Evolutionary conservation across 2,329 filamentous ascomycete species (phyloP), one percentile per base, ranked within the genome.

Genomic region (Apiospora kogelbergensis): DNA sequence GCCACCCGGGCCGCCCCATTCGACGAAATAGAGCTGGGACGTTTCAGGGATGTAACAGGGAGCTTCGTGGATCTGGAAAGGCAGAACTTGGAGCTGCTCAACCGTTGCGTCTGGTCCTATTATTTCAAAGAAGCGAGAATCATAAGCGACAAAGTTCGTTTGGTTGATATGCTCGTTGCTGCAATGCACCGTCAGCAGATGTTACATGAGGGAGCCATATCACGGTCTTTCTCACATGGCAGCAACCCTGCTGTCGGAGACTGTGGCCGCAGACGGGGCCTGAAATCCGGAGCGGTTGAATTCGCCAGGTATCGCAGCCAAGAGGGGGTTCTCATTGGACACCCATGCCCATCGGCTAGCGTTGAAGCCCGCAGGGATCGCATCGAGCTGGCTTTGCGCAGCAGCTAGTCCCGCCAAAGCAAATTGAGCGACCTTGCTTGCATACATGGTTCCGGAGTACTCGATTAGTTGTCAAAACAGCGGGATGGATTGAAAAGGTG

Each of bases 251-350:
- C 6, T 33, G 42, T 65, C 40, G 6, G 33, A 42, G 22, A 65
- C 63, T 44, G 44, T 15, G 22, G 63, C 63, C 9, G 63, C 63
- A 17, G 63, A 65, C n/a, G 63, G 63, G 10, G 63, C 63, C 20
- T 65, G 40, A 24, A 65, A 65, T 10, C 22, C 63, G 2, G 63
- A 65, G 40, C 63, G 40, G 13, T 65, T 65, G 63, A 65, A 65
- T 22, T 65, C 26, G 40, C 24, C 63, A n/a, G 40, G 63, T 15
- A 65, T 65, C 10, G 44, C 63, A 6, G 40, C 63, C 22, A 65
- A n/a, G 63, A 65, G 63, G 20, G 63, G n/a, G 2, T 65, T 65
- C 17, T 65, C 22, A 65, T 65, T 65, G n/a, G 63, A 65, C 13
- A 65, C 63, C 63, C 63, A 65, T 6, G 37, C 63, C 63, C 63